These are phyloP conservation scores for Tolypocladium capitatum DNA, from an alignment of 2,329 filamentous ascomycete genomes.

Conservation along the genomic window DNA sequence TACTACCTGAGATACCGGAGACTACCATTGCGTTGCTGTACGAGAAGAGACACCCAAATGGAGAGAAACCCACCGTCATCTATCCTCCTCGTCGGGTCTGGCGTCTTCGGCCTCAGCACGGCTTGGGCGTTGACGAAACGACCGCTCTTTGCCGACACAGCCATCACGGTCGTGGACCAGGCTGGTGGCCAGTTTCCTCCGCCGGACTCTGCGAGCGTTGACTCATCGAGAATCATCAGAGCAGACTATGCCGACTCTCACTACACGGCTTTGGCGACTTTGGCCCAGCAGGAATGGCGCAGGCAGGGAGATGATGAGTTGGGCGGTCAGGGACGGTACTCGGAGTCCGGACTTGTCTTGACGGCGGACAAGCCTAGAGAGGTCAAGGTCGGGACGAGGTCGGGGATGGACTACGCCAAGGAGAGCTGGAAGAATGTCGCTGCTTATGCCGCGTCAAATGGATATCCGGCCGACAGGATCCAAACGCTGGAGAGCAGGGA, in stretches of 20 bases:
- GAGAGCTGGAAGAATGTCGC: constrained; percentile 49
- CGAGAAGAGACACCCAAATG: constrained; percentile 9
- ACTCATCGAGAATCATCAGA: constrained; percentile 51
- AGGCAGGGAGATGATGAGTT: constrained; percentile 39
- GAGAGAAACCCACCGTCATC: constrained; percentile 24
- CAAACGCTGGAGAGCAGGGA: constrained; percentile 29
- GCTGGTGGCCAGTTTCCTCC: constrained; percentile 44
- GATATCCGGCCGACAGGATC: constrained; percentile 24
- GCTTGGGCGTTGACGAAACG: constrained; percentile 58
- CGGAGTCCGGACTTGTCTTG: constrained; percentile 55
- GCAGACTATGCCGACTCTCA: constrained; percentile 69
- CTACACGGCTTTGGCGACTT: constrained; percentile 61
- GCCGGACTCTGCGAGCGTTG: constrained; percentile 45
- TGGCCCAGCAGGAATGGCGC: constrained; percentile 59
- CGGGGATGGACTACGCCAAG: constrained; percentile 44
- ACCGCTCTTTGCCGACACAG: constrained; percentile 35
- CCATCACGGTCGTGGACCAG: constrained; percentile 48
- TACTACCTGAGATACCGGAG: background rate
- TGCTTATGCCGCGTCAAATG: constrained; percentile 27
- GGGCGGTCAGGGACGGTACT: constrained; percentile 54
- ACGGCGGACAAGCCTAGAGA: constrained; percentile 35
- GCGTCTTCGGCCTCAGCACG: constrained; percentile 46
- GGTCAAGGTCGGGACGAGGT: constrained; percentile 20
- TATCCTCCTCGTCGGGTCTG: constrained; percentile 57
- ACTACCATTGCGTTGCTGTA: background rate